A percentile compares a stretch with the other conserved stretches of the same genome.
Evolutionary conservation across 176 grass and related monocot species (phyloP).

Genomic region (Avena insularis): DNA sequence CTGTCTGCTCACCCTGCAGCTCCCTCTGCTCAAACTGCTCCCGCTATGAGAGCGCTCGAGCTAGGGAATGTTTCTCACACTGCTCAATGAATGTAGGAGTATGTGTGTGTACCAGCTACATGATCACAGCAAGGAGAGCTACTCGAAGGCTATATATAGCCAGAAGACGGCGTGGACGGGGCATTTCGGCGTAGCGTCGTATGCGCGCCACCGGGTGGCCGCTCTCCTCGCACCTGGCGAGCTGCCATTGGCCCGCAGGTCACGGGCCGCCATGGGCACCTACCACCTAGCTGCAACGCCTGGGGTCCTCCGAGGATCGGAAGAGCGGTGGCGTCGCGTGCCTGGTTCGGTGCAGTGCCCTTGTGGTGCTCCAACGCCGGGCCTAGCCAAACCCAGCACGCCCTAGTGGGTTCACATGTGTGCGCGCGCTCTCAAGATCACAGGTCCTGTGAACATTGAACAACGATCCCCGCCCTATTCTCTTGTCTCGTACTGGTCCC

Average conservation of each 20-base stretch:
- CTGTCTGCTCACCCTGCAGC: not conserved
- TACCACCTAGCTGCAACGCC: conserved; percentile 15
- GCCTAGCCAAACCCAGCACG: conserved; percentile 44
- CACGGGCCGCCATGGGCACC: conserved; percentile 51
- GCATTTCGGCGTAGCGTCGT: not conserved
- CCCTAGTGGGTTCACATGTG: conserved; percentile 51
- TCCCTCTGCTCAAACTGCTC: too few species aligned
- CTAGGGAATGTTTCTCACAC: not conserved
- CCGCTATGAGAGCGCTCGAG: not conserved
- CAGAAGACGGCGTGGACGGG: not conserved
- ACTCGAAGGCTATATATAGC: conserved; percentile 48
- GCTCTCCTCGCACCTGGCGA: conserved; percentile 36
- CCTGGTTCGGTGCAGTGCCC: conserved; percentile 40
- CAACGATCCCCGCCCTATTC: not conserved
- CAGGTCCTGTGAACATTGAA: conserved; percentile 46
- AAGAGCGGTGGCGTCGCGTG: conserved; percentile 7
- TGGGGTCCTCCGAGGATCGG: conserved; percentile 33
- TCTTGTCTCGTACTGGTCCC: conserved; percentile 21
- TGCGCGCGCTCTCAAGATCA: not conserved
- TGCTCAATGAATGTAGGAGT: not conserved
- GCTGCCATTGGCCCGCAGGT: conserved; percentile 33
- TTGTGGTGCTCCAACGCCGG: conserved; percentile 60
- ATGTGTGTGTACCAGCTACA: conserved; percentile 19
- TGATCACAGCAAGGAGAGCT: conserved; percentile 37
- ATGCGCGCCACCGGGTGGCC: not conserved